A percentile compares a stretch with the other conserved stretches of the same genome.
These are phyloP conservation scores for Aureobasidium sp. DNA, from an alignment of 2,329 filamentous ascomycete species.

Conservation along the genomic window DNA sequence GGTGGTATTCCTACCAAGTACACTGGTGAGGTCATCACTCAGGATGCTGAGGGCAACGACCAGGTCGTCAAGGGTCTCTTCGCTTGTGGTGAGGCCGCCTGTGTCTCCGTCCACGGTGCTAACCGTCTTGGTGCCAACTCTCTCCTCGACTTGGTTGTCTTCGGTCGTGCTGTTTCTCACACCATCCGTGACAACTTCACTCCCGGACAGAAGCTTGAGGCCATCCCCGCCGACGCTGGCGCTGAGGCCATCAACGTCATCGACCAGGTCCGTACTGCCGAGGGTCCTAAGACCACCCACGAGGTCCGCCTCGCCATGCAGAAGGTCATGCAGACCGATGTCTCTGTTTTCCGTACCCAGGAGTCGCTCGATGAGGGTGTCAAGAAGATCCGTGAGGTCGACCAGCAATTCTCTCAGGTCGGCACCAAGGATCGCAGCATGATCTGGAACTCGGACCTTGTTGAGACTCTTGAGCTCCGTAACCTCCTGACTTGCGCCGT, in stretches of 20 bases:
- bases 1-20: conserved; percentile 97
- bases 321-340: conserved; percentile 96
- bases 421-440: conserved; percentile 98
- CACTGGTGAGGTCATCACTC: conserved; percentile 88
- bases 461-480: conserved; percentile 90
- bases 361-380: conserved; percentile 92
- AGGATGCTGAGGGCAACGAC: conserved; percentile 81
- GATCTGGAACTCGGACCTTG: conserved; percentile 99
- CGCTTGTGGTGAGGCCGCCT: conserved; percentile 94
- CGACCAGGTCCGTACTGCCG: conserved; percentile 75
- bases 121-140: conserved; percentile 98
- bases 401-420: conserved; percentile 70
- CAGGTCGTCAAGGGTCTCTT: conserved; percentile 91
- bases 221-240: conserved; percentile 76
- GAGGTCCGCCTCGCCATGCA: conserved; percentile 91
- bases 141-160: conserved; percentile 92
- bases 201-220: conserved; percentile 72
- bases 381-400: conserved; percentile 69
- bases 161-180: conserved; percentile 94
- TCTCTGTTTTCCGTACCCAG: conserved; percentile 93
- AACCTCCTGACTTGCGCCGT: conserved; percentile 94
- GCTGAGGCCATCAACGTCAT: conserved; percentile 79
- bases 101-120: conserved; percentile 94
- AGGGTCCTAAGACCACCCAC: conserved; percentile 78
- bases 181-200: conserved; percentile 92